phyloP scores from a whole-genome alignment of 202 grass and related monocot genomes.

The Zizania palustris region DNA sequence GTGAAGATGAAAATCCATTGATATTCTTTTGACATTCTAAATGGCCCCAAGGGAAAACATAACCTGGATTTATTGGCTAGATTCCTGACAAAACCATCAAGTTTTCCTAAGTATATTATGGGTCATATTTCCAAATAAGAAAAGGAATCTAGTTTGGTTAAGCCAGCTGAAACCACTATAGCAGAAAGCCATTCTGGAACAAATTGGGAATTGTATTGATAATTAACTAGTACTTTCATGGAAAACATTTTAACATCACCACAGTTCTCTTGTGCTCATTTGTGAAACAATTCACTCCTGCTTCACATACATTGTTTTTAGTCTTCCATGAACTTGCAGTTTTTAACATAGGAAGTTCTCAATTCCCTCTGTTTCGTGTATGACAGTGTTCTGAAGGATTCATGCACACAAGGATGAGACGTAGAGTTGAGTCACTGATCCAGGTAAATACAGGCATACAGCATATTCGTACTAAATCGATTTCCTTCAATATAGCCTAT shows the following conservation, averaged over 20 bases:
- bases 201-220: neutral
- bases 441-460: constrained; percentile 52
- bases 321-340: constrained; percentile 13
- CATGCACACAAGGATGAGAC: constrained; percentile 99
- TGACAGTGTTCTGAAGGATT: constrained; percentile 96
- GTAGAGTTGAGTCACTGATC: constrained; percentile 91
- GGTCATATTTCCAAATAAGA: neutral
- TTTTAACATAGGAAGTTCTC: constrained; percentile 23
- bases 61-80: neutral
- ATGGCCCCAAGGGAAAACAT: constrained; percentile 12
- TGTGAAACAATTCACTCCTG: constrained; percentile 2
- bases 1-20: neutral
- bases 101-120: constrained; percentile 2
- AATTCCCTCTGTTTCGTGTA: constrained; percentile 31
- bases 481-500: constrained; percentile 1
- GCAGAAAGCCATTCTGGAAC: neutral
- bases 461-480: neutral
- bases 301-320: neutral
- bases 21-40: constrained; percentile 8
- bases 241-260: neutral
- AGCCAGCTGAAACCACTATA: neutral
- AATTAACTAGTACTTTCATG: neutral
- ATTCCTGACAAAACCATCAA: neutral
- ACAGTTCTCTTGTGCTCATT: neutral
- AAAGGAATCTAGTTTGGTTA: neutral